These are phyloP conservation scores for Candida suzukii DNA, from an alignment of 805 yeast species.

Conservation along the genomic window DNA sequence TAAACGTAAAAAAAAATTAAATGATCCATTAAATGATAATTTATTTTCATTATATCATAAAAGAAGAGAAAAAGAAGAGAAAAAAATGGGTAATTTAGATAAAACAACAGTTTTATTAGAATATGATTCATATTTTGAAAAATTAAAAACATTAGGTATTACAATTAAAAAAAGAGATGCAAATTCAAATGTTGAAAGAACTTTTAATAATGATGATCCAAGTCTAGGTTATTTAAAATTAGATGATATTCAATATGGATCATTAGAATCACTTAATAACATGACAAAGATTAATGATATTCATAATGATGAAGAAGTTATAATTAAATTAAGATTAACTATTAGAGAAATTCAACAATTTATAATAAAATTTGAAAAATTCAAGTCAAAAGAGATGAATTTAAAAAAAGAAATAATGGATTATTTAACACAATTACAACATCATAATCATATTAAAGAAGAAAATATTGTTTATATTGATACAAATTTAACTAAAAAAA, in stretches of 20 bases:
- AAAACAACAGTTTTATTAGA: conserved; percentile 46
- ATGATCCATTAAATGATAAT: conserved; percentile 42
- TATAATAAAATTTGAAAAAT: conserved; percentile 27
- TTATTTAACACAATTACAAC: conserved; percentile 4
- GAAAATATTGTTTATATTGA: not conserved
- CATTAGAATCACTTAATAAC: not conserved
- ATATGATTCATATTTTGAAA: conserved; percentile 45
- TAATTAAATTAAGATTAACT: conserved; percentile 44
- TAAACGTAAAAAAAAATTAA: conserved; percentile 1
- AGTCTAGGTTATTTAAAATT: not conserved
- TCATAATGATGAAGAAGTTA: conserved; percentile 42
- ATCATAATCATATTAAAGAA: not conserved
- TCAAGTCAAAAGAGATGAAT: conserved; percentile 30
- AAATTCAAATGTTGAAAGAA: not conserved
- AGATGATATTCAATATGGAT: not conserved
- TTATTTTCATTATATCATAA: conserved; percentile 40
- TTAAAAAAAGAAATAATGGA: conserved; percentile 22
- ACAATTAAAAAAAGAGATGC: conserved; percentile 8
- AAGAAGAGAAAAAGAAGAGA: conserved; percentile 59
- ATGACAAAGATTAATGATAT: conserved; percentile 44
- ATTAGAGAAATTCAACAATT: conserved; percentile 36
- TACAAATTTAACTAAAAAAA: not conserved
- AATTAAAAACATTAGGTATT: conserved; percentile 29
- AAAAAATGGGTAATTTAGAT: conserved; percentile 49
- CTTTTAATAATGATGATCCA: not conserved